Evolutionary conservation across 2,329 filamentous ascomycete species (phyloP).

Genomic region (Calonectria leucothoes): DNA sequence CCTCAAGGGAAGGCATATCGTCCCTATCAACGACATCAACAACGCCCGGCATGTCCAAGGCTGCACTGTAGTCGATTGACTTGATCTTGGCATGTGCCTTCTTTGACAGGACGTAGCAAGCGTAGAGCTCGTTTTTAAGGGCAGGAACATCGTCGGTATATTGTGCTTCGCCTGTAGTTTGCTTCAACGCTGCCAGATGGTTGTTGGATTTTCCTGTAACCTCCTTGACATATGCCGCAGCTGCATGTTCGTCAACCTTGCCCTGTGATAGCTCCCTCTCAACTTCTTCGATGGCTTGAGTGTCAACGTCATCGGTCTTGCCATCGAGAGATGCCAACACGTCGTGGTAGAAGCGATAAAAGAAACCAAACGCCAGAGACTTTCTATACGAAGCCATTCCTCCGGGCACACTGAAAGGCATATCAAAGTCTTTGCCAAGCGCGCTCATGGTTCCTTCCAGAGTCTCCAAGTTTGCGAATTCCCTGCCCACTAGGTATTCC

Average conservation of each 20-base stretch:
- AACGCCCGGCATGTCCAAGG: slow-evolving; percentile 88
- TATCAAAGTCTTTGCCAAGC: slow-evolving; percentile 88
- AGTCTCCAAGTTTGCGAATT: slow-evolving; percentile 82
- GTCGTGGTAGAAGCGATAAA: slow-evolving; percentile 97
- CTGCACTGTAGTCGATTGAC: slow-evolving; percentile 79
- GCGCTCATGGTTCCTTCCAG: slow-evolving; percentile 91
- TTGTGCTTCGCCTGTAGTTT: slow-evolving; percentile 92
- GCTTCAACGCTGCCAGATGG: slow-evolving; percentile 92
- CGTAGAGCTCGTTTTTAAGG: slow-evolving; percentile 88
- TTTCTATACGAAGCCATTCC: slow-evolving; percentile 98
- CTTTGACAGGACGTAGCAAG: slow-evolving; percentile 87
- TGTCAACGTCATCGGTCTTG: slow-evolving; percentile 65
- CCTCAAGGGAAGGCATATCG: slow-evolving; percentile 81
- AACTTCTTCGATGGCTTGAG: slow-evolving; percentile 84
- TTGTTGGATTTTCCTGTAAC: slow-evolving; percentile 87
- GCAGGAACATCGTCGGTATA: slow-evolving; percentile 96
- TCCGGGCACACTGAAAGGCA: slow-evolving; percentile 90
- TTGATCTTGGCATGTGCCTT: slow-evolving; percentile 89
- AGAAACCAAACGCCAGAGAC: slow-evolving; percentile 90
- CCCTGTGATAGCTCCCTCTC: slow-evolving; percentile 86
- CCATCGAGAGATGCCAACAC: slow-evolving; percentile 73
- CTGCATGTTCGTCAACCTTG: slow-evolving; percentile 79
- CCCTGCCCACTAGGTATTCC: slow-evolving; percentile 80
- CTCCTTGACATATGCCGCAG: slow-evolving; percentile 82
- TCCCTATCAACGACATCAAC: slow-evolving; percentile 84